Evolutionary conservation across 495 filamentous ascomycete genomes (phyloP), one percentile per base, ranked within the genome.

Genomic region (Aspergillus cavernicola): DNA sequence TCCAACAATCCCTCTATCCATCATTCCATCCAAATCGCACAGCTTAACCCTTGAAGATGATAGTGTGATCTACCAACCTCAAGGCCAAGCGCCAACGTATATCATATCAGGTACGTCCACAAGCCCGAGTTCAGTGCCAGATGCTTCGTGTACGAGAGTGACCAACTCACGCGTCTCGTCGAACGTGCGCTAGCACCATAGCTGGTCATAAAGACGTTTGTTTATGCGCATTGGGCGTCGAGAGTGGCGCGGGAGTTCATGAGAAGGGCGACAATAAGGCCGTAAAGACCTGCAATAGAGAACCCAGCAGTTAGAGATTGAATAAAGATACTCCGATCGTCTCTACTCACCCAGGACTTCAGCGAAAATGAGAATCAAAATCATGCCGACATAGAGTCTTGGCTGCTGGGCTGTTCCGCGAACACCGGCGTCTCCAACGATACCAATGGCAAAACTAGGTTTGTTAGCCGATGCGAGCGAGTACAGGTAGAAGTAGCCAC

Each of bases 341-440:
- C 13, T 50, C 22, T 18, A 77, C 85, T 58, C 76, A 90, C 91
- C 93, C 84, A 98, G 75, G 58, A 97, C 93, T 95, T 97, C 93
- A 66, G 95, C 93, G 80, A 98, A 98, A 96, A 98, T 98, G 80
- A 98, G 91, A 80, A 98, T 98, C 66, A 98, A 77, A 78, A 98
- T 97, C 93, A 98, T 98, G 80, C 93, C 93, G 73, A 98, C 93
- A 79, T 96, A 98, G 48, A 98, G 84, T 65, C 92, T 82, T 41
- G 93, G 95, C 73, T 98, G 93, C 71, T 98, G 93, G 57, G 93
- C 93, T 62, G 95, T 92, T 76, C 93, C 93, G 63, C 93, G 88
- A 57, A 98, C 93, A 89, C 93, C 93, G 66, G 93, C 93, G 65
- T 98, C 93, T 83, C 93, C 93, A 52, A 97, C 93, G 71, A 98